phyloP scores from a whole-genome alignment of 768 basidiomycete species.

The Leccinum arenicola region DNA sequence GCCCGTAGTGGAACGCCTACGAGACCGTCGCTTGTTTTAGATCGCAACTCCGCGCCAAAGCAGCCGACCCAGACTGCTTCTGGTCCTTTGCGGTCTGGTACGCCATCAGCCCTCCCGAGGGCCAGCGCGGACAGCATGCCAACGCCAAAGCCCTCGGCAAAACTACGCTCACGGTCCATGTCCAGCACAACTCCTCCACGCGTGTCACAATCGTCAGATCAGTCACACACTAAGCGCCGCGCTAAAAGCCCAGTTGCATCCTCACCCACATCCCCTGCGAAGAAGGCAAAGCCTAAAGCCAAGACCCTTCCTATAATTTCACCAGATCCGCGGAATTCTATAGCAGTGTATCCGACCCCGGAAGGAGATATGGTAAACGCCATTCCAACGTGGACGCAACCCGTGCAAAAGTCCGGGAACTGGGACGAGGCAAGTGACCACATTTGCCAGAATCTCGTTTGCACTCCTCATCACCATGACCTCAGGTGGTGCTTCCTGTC shows the following conservation, averaged over 20 bases:
- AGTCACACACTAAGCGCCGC: constrained; percentile 42
- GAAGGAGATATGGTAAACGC: constrained; percentile 61
- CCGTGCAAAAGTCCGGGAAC: constrained; percentile 61
- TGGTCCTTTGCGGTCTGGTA: constrained; percentile 43
- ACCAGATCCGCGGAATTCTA: constrained; percentile 49
- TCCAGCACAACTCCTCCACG: constrained; percentile 31
- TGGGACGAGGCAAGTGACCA: constrained; percentile 73
- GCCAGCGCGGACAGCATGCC: constrained; percentile 42
- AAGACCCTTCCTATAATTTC: constrained; percentile 32
- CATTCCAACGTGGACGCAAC: constrained; percentile 82
- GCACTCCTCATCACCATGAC: constrained; percentile 5
- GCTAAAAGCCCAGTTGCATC: constrained; percentile 48
- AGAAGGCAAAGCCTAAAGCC: constrained; percentile 37
- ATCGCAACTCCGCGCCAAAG: constrained; percentile 40
- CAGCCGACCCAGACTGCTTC: constrained; percentile 42
- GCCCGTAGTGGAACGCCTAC: constrained; percentile 45
- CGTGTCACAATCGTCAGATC: constrained; percentile 23
- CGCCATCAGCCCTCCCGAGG: constrained; percentile 39
- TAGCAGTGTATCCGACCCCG: constrained; percentile 69
- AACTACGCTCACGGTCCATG: constrained; percentile 14
- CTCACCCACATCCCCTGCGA: constrained; percentile 37
- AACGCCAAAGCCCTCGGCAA: constrained; percentile 32
- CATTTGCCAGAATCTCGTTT: constrained; percentile 1
- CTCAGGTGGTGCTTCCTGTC: constrained; percentile 77
- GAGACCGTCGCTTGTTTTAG: constrained; percentile 33